Evolutionary conservation across 495 filamentous ascomycete genomes (phyloP).

Genomic region (Penicillium longicatenatum): DNA sequence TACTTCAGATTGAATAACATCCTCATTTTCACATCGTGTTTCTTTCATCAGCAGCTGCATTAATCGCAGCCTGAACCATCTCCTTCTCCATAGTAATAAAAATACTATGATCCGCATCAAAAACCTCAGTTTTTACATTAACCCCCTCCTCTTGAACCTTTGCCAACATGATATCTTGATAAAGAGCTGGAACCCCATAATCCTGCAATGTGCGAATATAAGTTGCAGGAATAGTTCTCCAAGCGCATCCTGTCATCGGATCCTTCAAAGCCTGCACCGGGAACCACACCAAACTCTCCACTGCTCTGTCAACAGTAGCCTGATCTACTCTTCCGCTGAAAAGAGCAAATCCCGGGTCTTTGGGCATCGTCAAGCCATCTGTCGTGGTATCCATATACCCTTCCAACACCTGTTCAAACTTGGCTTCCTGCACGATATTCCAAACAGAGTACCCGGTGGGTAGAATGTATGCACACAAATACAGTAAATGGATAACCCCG

Average conservation of each 20-base stretch:
- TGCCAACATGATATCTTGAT: slow-evolving; percentile 41
- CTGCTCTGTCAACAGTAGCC: slow-evolving; percentile 18
- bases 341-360: slow-evolving; percentile 29
- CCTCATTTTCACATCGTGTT: neutral
- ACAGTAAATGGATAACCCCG: slow-evolving; percentile 43
- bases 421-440: slow-evolving; percentile 25
- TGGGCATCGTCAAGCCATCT: slow-evolving; percentile 22
- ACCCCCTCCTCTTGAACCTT: slow-evolving; percentile 26
- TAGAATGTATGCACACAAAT: slow-evolving; percentile 40
- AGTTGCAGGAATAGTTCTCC: slow-evolving; percentile 38
- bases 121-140: slow-evolving; percentile 25
- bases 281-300: slow-evolving; percentile 31
- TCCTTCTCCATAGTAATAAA: slow-evolving; percentile 29
- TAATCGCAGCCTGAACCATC: slow-evolving; percentile 23
- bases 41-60: slow-evolving; percentile 17
- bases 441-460: slow-evolving; percentile 18
- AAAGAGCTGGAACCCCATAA: slow-evolving; percentile 30
- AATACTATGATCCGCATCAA: slow-evolving; percentile 34
- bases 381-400: slow-evolving; percentile 21
- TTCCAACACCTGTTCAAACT: slow-evolving; percentile 20
- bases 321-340: slow-evolving; percentile 27
- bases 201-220: slow-evolving; percentile 39
- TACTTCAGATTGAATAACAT: neutral
- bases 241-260: slow-evolving; percentile 26
- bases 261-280: slow-evolving; percentile 30